phyloP scores from a whole-genome alignment of 2,329 filamentous ascomycete species.

The Fusarium protoensiforme region DNA sequence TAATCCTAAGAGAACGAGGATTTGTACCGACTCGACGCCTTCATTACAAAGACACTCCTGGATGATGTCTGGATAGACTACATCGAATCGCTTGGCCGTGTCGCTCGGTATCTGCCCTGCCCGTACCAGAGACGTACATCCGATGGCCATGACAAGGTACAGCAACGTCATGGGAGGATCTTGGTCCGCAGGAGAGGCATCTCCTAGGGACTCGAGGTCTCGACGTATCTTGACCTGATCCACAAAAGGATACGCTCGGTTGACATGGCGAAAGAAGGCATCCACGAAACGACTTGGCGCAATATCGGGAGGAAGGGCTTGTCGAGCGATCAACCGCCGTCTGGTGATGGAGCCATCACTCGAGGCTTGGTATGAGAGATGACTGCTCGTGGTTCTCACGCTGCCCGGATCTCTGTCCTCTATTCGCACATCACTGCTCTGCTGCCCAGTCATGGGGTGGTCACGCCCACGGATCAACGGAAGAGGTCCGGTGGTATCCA shows the following conservation, averaged over 20 bases:
- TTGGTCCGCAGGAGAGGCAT: slow-evolving; percentile 42
- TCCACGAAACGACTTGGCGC: slow-evolving; percentile 51
- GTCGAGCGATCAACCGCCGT: slow-evolving; percentile 28
- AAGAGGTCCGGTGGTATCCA: slow-evolving; percentile 15
- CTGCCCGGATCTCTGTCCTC: slow-evolving; percentile 36
- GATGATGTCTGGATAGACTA: slow-evolving; percentile 54
- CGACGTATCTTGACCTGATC: slow-evolving; percentile 49
- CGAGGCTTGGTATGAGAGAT: slow-evolving; percentile 36
- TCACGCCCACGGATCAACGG: slow-evolving; percentile 16
- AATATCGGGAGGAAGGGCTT: slow-evolving; percentile 37
- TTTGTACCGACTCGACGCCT: slow-evolving; percentile 52
- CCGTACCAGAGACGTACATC: slow-evolving; percentile 56
- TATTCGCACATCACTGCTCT: slow-evolving; percentile 18
- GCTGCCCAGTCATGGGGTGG: slow-evolving; percentile 12
- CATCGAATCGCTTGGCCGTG: slow-evolving; percentile 47
- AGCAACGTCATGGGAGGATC: slow-evolving; percentile 48
- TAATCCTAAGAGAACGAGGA: slow-evolving; percentile 54
- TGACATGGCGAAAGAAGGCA: slow-evolving; percentile 58
- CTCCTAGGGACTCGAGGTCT: slow-evolving; percentile 47
- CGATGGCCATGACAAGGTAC: slow-evolving; percentile 59
- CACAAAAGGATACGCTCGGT: slow-evolving; percentile 58
- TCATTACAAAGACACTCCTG: slow-evolving; percentile 52
- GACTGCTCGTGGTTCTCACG: slow-evolving; percentile 33
- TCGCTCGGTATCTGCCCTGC: slow-evolving; percentile 53
- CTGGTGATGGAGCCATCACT: slow-evolving; percentile 28